Evolutionary conservation across 192 early-diverging fungal species (phyloP), one percentile per base, ranked within the genome.

Genomic region (Anaeromyces robustus): DNA sequence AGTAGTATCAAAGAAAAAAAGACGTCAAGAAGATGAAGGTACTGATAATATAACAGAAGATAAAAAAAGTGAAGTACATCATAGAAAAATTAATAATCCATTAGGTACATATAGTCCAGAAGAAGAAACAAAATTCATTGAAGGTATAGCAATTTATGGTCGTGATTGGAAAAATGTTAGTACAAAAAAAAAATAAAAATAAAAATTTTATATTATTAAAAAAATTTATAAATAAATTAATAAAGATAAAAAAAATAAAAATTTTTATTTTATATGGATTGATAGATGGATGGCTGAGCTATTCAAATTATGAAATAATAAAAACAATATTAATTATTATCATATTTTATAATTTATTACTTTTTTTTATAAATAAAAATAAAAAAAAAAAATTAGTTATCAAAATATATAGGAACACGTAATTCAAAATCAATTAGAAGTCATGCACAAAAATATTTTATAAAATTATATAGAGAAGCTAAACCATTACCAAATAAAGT

Each of bases 371-470:
- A n/a, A 12, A 39, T 34, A 12, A 39, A 39, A 12, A 39, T 39
- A 12, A 14, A 39, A 14, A 18, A 30, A 19, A 78, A 30, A 13
- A 77, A 16, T 41, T 80, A 93, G 92, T 83, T 94, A 29, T 89
- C 91, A 19, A 85, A 88, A 29, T 89, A 95, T 79, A 92, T 97
- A 22, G 88, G 80, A 30, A 97, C 95, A 14, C 87, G 96, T 59
- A 93, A 95, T 80, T 77, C 92, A 77, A 93, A 95, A 83, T 94
- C 94, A 26, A 93, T 97, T 80, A 87, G 95, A 80, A 93, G 92
- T 80, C 96, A 96, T 82, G 94, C 95, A 41, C 95, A 96, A 87
- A 96, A 96, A 84, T 92, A 95, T 83, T 95, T 97, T 81, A 96
- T 96, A 85, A 94, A 95, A 83, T 85, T 97, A 83, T 97, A 89